Percentiles rank a stretch among this genome's conserved stretches.
phyloP scores from a whole-genome alignment of 164 flowering plant genomes.

The Sextonia rubra region DNA sequence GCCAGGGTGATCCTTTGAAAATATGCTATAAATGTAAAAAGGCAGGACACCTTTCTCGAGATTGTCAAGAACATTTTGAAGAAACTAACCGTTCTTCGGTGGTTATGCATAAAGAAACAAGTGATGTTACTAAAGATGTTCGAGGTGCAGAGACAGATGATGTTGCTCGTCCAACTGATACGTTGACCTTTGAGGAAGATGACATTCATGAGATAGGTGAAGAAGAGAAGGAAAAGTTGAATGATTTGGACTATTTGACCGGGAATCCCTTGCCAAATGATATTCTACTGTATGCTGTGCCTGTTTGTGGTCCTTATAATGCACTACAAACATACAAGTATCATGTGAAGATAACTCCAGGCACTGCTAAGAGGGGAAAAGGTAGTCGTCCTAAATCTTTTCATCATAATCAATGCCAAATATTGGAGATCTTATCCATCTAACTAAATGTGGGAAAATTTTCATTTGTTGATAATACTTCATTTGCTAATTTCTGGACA shows the following conservation, averaged over 20 bases:
- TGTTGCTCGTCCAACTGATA: constrained; percentile 40
- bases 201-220: constrained; percentile 88
- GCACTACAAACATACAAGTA: constrained; percentile 86
- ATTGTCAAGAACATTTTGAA: constrained; percentile 66
- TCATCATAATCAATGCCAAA: too few species aligned
- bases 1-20: constrained; percentile 53
- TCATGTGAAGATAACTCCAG: constrained; percentile 85
- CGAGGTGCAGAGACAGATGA: constrained; percentile 14
- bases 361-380: constrained; percentile 90
- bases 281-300: constrained; percentile 88
- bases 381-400: constrained; percentile 31
- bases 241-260: constrained; percentile 86
- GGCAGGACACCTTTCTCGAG: constrained; percentile 77
- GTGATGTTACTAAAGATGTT: constrained; percentile 20
- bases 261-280: constrained; percentile 82
- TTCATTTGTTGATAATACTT: too few species aligned
- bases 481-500: too few species aligned
- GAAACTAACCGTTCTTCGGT: constrained; percentile 13
- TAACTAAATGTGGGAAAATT: too few species aligned
- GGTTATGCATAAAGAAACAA: constrained; percentile 17
- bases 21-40: constrained; percentile 90
- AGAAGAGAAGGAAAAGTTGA: constrained; percentile 80
- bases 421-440: too few species aligned
- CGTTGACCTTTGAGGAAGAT: constrained; percentile 74
- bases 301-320: constrained; percentile 90